A percentile compares a stretch with the other conserved stretches of the same genome.
These are phyloP conservation scores for Sclerotinia sclerotiorum DNA, from an alignment of 2,329 filamentous ascomycete species.

Conservation along the genomic window DNA sequence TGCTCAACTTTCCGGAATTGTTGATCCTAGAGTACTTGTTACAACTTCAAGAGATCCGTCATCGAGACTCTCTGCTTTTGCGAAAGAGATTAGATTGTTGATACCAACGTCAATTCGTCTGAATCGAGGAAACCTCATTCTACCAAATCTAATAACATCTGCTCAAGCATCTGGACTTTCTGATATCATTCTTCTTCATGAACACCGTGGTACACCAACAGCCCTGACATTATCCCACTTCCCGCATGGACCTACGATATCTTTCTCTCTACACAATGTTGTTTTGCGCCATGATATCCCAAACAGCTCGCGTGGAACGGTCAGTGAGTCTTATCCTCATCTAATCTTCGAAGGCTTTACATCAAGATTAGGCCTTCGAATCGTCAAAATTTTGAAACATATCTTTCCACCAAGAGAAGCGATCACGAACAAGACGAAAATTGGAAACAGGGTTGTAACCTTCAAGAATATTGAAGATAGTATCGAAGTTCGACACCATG, in stretches of 20 bases:
- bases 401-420: conserved; percentile 87
- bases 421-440: conserved; percentile 67
- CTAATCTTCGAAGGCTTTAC: conserved; percentile 94
- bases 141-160: conserved; percentile 80
- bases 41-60: conserved; percentile 90
- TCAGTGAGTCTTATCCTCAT: conserved; percentile 90
- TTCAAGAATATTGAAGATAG: conserved; percentile 93
- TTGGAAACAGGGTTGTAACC: conserved; percentile 85
- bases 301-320: conserved; percentile 79
- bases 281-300: conserved; percentile 91
- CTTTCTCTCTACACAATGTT: conserved; percentile 89
- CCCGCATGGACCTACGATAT: conserved; percentile 83
- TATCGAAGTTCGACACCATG: conserved; percentile 89
- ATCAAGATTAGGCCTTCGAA: conserved; percentile 73
- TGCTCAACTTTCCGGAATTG: conserved; percentile 81
- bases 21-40: conserved; percentile 85
- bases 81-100: conserved; percentile 84
- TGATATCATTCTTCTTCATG: conserved; percentile 85
- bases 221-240: conserved; percentile 85
- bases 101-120: conserved; percentile 83
- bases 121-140: conserved; percentile 86
- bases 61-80: conserved; percentile 80
- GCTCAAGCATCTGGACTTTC: conserved; percentile 77
- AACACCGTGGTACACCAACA: conserved; percentile 89
- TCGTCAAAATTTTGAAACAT: conserved; percentile 90